These are phyloP conservation scores for Effrenium voratum DNA, from an alignment of 73 alveolate genomes.

Conservation along the genomic window DNA sequence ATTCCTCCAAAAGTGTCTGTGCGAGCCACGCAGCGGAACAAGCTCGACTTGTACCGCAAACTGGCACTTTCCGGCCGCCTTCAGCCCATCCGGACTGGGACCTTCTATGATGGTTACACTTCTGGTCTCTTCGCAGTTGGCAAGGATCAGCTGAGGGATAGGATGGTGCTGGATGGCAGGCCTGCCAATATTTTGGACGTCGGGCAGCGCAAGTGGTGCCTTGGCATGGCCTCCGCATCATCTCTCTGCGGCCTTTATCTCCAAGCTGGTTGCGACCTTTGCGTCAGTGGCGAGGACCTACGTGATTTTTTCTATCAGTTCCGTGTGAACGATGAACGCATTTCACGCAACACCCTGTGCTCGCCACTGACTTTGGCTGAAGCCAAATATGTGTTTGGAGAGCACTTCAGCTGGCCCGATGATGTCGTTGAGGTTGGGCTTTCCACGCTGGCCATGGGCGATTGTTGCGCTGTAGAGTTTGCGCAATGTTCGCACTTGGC, in stretches of 20 bases:
- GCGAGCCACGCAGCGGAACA: neutral
- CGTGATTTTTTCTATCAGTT: neutral
- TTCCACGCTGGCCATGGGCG: slow-evolving; percentile 21
- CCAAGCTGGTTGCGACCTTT: neutral
- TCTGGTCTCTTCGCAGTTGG: neutral
- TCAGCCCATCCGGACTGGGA: neutral
- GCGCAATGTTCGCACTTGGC: neutral
- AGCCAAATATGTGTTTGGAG: neutral
- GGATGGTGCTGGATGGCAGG: neutral
- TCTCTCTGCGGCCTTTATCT: neutral
- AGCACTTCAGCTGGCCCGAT: neutral
- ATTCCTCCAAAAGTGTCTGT: neutral
- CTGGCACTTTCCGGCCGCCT: neutral
- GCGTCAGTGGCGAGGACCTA: neutral
- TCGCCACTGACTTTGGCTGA: neutral
- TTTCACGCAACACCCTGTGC: neutral
- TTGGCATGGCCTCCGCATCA: neutral
- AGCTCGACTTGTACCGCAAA: neutral
- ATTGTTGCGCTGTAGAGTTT: neutral
- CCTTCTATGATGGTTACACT: too few species aligned
- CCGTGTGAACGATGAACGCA: neutral
- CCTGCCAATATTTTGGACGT: neutral
- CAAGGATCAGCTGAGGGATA: neutral
- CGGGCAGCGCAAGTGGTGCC: neutral
- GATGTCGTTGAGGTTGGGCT: neutral